A percentile compares a stretch with the other conserved stretches of the same genome.
phyloP scores from a whole-genome alignment of 1,139 yeast species.

The Pichia sp. region DNA sequence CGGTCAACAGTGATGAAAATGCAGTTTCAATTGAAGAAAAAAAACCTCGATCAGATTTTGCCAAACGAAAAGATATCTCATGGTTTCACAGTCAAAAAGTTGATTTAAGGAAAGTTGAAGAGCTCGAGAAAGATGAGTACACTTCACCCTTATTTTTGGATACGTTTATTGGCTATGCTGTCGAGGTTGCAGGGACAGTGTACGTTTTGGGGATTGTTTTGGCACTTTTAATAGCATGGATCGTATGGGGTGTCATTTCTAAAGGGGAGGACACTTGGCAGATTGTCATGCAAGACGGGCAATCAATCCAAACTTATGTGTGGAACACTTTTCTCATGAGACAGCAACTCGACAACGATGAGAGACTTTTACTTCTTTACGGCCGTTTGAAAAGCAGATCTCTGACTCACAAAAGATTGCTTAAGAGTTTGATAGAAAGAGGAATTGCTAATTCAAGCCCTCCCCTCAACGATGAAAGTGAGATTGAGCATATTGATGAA shows the following conservation, averaged over 20 bases:
- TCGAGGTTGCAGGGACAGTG: constrained; percentile 32
- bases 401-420: constrained; percentile 27
- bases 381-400: constrained; percentile 35
- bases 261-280: constrained; percentile 37
- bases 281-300: constrained; percentile 41
- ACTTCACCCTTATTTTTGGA: no score
- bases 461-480: no score
- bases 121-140: no score
- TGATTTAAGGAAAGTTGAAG: no score
- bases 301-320: constrained; percentile 37
- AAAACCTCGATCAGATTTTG: no score
- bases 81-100: no score
- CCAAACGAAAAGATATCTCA: no score
- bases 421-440: constrained; percentile 9
- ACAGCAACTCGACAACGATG: constrained; percentile 34
- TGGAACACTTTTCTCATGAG: constrained; percentile 41
- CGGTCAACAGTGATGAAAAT: no score
- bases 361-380: constrained; percentile 22
- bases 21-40: no score
- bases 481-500: neutral
- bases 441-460: no score
- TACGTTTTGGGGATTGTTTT: constrained; percentile 29
- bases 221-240: constrained; percentile 34
- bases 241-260: constrained; percentile 31
- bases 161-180: constrained; percentile 17